Conservation (phyloP, 2,329 filamentous ascomycete species). For the Claviceps lovelessii region DNA sequence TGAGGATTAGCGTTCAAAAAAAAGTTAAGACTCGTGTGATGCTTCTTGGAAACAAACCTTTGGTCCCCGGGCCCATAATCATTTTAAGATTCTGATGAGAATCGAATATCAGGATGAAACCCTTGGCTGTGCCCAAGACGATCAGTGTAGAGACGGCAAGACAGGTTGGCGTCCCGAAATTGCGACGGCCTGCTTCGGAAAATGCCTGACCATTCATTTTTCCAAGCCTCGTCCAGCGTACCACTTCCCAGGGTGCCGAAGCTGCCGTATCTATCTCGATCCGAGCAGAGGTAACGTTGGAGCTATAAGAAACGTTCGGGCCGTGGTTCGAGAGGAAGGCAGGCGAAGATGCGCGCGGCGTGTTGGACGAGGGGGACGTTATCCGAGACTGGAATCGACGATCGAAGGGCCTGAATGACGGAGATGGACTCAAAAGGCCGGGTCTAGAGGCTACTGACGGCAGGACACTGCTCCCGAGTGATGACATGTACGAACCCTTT, state of each 20-base stretch:
- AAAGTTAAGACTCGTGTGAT: constrained; percentile 11
- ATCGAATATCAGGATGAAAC: constrained; percentile 89
- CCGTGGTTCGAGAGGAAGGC: constrained; percentile 65
- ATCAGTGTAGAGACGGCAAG: constrained; percentile 78
- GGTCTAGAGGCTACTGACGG: constrained; percentile 54
- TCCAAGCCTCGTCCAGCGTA: constrained; percentile 85
- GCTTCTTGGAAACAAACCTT: constrained; percentile 39
- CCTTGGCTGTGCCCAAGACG: constrained; percentile 83
- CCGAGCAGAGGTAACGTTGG: constrained; percentile 47
- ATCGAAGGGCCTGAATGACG: constrained; percentile 85
- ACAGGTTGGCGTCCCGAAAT: constrained; percentile 84
- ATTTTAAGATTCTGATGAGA: constrained; percentile 91
- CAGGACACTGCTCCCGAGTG: constrained; percentile 61
- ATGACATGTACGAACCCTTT: constrained; percentile 46
- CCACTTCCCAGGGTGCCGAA: constrained; percentile 86
- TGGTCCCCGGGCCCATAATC: constrained; percentile 86
- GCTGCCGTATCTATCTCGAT: constrained; percentile 50
- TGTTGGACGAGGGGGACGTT: constrained; percentile 36
- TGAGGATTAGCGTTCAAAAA: constrained; percentile 18
- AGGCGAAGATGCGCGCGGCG: constrained; percentile 61
- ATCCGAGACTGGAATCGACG: constrained; percentile 84
- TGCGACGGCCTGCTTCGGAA: constrained; percentile 81
- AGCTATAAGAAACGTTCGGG: constrained; percentile 64
- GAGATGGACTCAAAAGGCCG: constrained; percentile 54
- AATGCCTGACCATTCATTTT: constrained; percentile 84